Conservation (phyloP, 108 stramenopile species). For the Conticribra guillardii region DNA sequence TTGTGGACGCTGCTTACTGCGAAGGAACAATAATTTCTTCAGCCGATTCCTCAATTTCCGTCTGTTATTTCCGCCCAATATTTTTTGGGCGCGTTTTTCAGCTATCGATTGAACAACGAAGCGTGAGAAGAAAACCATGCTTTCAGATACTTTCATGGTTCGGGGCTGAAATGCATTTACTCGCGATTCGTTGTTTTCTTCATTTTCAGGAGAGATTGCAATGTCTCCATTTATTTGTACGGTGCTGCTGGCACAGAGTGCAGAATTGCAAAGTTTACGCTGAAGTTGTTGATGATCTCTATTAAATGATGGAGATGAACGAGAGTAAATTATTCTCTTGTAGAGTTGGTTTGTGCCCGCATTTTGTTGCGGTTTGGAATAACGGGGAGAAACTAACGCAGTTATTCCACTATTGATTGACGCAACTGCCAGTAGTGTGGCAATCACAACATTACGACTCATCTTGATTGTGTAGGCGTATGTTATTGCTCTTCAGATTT, state of each 20-base stretch:
- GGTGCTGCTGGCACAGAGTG: background rate
- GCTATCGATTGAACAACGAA: conserved; percentile 32
- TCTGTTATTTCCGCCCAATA: conserved; percentile 11
- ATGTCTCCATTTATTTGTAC: too few species aligned
- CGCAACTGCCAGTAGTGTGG: background rate
- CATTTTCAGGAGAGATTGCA: too few species aligned
- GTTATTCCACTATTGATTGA: background rate
- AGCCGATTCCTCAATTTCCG: conserved; percentile 30
- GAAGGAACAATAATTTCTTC: conserved; percentile 11
- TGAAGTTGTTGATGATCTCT: too few species aligned
- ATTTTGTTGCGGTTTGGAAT: background rate
- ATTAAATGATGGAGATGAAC: too few species aligned
- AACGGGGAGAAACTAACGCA: conserved; percentile 2
- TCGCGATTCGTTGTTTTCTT: too few species aligned
- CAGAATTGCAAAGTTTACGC: background rate
- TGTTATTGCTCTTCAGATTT: too few species aligned
- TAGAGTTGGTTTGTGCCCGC: background rate
- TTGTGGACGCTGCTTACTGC: background rate
- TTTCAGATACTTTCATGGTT: conserved; percentile 47
- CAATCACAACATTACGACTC: background rate
- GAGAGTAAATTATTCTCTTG: too few species aligned
- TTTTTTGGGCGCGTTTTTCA: conserved; percentile 21
- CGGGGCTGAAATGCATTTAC: conserved; percentile 34
- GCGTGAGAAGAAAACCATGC: conserved; percentile 39
- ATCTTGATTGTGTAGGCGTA: background rate